Evolutionary conservation across 139 green algal genomes (phyloP).

Genomic region (Closterium sp.): DNA sequence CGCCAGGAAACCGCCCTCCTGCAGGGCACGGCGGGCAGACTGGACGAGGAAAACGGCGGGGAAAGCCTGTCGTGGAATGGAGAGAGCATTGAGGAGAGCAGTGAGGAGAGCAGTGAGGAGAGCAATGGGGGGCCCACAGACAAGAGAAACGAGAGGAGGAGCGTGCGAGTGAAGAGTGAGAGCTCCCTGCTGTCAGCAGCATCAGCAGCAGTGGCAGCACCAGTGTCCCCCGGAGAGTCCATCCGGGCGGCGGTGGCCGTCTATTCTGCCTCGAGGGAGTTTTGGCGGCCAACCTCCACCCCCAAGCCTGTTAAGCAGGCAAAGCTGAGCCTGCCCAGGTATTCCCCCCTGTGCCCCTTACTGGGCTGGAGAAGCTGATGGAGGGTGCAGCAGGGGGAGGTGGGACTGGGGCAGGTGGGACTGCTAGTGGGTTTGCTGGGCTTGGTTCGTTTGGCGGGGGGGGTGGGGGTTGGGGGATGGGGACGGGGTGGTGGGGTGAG

Average conservation of each 20-base stretch:
- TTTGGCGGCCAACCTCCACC: background rate
- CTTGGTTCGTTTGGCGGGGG: no score
- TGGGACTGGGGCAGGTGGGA: no score
- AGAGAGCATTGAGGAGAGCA: no score
- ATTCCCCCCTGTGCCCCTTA: background rate
- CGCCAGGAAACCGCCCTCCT: no score
- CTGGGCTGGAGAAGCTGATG: background rate
- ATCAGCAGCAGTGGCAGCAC: background rate
- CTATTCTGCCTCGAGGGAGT: background rate
- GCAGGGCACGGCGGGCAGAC: no score
- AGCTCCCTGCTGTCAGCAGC: background rate
- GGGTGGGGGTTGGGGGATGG: no score
- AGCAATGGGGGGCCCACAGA: no score
- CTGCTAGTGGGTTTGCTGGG: no score
- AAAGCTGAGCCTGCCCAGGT: background rate
- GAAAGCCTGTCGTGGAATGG: no score
- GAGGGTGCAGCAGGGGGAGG: background rate
- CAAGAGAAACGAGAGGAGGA: background rate
- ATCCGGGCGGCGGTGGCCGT: background rate
- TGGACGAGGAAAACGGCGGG: no score
- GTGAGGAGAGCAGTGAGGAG: no score
- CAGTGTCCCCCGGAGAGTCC: background rate
- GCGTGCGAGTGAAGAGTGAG: background rate
- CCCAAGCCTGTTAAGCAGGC: background rate
- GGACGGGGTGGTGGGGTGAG: no score